Percentiles rank a stretch among this genome's conserved stretches.
Conservation (phyloP, 2,329 filamentous ascomycete genomes). For the Lachnellula subtilissima region DNA sequence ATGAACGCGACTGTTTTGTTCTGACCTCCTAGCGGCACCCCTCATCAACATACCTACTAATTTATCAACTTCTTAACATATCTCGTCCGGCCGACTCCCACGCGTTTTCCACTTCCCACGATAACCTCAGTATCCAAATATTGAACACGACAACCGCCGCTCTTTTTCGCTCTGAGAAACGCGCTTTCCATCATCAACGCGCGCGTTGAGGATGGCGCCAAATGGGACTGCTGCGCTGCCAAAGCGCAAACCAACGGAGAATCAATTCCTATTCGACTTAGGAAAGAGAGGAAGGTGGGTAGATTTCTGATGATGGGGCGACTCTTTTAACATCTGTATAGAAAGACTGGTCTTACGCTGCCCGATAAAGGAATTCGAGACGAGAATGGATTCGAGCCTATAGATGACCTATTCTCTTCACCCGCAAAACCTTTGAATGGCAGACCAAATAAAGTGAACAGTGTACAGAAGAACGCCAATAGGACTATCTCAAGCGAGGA, state of each 20-base stretch:
- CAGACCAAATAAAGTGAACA: slow-evolving; percentile 10
- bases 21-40: no score
- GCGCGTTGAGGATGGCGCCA: slow-evolving; percentile 11
- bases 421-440: slow-evolving; percentile 54
- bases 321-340: slow-evolving; percentile 35
- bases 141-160: neutral
- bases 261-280: slow-evolving; percentile 46
- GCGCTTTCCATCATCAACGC: neutral
- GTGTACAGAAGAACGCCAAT: slow-evolving; percentile 26
- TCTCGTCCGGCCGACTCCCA: no score
- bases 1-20: no score
- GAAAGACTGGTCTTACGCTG: slow-evolving; percentile 84
- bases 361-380: slow-evolving; percentile 76
- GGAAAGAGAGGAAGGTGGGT: slow-evolving; percentile 47
- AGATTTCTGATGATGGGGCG: neutral
- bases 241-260: slow-evolving; percentile 32
- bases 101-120: neutral
- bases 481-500: slow-evolving; percentile 48
- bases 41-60: no score
- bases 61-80: no score
- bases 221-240: slow-evolving; percentile 11
- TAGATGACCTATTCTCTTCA: slow-evolving; percentile 85
- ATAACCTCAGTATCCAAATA: neutral
- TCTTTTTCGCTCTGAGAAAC: neutral
- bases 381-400: slow-evolving; percentile 85